Evolutionary conservation across 768 basidiomycete species (phyloP), one percentile per base, ranked within the genome.

Genomic region (Russula earlei): DNA sequence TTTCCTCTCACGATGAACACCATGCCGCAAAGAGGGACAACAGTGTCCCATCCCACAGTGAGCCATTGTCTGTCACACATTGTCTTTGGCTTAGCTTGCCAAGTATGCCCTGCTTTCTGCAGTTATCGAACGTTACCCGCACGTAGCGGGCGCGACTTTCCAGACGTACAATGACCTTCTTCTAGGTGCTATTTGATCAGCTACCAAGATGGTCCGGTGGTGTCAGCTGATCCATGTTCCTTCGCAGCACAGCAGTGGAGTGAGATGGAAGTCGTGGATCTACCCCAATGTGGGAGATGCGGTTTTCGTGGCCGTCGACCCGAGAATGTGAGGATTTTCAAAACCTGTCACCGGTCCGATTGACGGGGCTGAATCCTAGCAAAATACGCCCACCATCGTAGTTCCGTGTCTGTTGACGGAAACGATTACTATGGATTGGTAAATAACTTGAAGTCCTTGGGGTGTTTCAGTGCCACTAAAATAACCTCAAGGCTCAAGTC

Each of bases 101-200:
- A 37, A 60, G 58, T 62, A 60, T 17, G 8, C 54, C 1, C 6
- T 17, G 4, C 61, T 62, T 6, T 34, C 59, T 4, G 17, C 25
- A 8, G 20, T 24, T 7, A 20, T 62, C 25, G 25, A 44, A 15
- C 43, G 27, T 37, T 62, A 60, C 19, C 54, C 59, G 2, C 43
- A 31, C 24, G 19, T 43, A n/a, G 55, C 59, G 2, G 55, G 52
- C 27, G 59, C 48, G 1, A 36, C 47, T 15, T 62, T 53, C 38
- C 61, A 62, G 36, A 60, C 59, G 8, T 62, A 62, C 55, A 62
- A 56, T 11, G 59, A 62, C 15, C 54, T 60, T 37, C 33, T 56
- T 27, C 37, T 62, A 41, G 59, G 61, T 62, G 37, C 33, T 19
- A 27, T 1, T 5, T 3, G 0, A 25, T 34, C 7, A 10, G 3